Conservation (phyloP, 148 eudicot genomes). For the Heliamphora exappendiculata region DNA sequence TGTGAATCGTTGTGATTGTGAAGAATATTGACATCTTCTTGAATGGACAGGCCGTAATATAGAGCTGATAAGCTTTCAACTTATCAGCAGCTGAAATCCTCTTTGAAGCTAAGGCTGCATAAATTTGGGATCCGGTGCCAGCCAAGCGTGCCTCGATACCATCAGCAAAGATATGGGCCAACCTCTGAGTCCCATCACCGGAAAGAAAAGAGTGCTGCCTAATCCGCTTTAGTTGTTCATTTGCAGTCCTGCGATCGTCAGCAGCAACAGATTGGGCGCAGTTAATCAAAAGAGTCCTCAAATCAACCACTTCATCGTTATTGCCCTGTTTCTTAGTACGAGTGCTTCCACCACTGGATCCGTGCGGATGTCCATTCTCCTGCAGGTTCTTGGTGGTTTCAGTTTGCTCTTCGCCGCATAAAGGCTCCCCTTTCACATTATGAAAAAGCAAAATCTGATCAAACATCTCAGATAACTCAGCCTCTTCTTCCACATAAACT, state of each 20-base stretch:
- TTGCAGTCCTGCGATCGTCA: conserved; percentile 37
- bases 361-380: conserved; percentile 15
- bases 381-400: conserved; percentile 5
- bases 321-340: conserved; percentile 26
- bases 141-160: conserved; percentile 38
- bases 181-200: conserved; percentile 33
- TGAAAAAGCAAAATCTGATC: conserved; percentile 51
- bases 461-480: conserved; percentile 45
- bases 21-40: conserved; percentile 23
- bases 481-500: conserved; percentile 33
- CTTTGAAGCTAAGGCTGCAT: conserved; percentile 20
- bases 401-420: background rate
- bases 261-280: conserved; percentile 59
- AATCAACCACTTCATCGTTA: conserved; percentile 36
- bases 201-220: conserved; percentile 30
- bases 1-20: conserved; percentile 17
- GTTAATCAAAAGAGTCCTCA: conserved; percentile 37
- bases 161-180: conserved; percentile 31
- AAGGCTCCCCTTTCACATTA: conserved; percentile 19
- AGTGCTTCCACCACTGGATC: conserved; percentile 19
- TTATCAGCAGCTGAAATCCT: conserved; percentile 30
- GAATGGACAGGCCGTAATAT: conserved; percentile 28
- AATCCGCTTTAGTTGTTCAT: conserved; percentile 42
- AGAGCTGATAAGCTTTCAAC: conserved; percentile 35
- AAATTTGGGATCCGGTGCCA: conserved; percentile 33